Evolutionary conservation across 371 early-diverging fungal genomes (phyloP), one percentile per base, ranked within the genome.

Genomic region (Mortierella sp.): DNA sequence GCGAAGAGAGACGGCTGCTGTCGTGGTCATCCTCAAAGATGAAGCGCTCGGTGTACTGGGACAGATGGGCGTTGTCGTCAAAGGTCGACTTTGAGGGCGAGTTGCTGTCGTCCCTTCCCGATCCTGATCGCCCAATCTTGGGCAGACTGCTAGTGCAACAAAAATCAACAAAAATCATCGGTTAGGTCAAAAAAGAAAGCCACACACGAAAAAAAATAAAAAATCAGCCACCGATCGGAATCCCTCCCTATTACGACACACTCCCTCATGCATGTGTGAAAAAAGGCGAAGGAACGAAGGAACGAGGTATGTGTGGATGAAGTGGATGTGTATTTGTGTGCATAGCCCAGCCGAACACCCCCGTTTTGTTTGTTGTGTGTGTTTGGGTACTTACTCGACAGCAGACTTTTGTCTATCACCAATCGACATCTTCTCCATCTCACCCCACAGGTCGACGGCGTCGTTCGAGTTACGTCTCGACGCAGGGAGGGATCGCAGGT

Each of bases 391-490:
- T 61, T 79, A 70, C 74, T 78, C 78, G 29, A 48, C 43, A 7
- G 70, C 24, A 16, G 71, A 44, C 64, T 53, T 43, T 31, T 53
- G 65, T 31, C 70, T 65, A 44, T 48, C 67, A 16, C 69, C 43
- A 24, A 74, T 34, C 19, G 75, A 74, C 64, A 88, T 76, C 40
- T 80, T 80, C 58, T 86, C 88, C 58, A 88, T 79, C 70, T 87
- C 87, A 34, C 85, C 79, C 86, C 87, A 86, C 48, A 87, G 74
- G 41, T 83, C 79, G 65, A 79, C 81, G 61, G 85, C 80, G 73
- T 88, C 88, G 39, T 81, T 72, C 68, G 88, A 88, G 76, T 86
- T 88, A 77, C 88, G 87, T 50, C 88, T 86, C 31, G 88, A 87
- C 40, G 44, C 64, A 14, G 76, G 69, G 26, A 74, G 40, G 11